Evolutionary conservation across 2,329 filamentous ascomycete genomes (phyloP).

Genomic region (Hirsutella thompsonii): DNA sequence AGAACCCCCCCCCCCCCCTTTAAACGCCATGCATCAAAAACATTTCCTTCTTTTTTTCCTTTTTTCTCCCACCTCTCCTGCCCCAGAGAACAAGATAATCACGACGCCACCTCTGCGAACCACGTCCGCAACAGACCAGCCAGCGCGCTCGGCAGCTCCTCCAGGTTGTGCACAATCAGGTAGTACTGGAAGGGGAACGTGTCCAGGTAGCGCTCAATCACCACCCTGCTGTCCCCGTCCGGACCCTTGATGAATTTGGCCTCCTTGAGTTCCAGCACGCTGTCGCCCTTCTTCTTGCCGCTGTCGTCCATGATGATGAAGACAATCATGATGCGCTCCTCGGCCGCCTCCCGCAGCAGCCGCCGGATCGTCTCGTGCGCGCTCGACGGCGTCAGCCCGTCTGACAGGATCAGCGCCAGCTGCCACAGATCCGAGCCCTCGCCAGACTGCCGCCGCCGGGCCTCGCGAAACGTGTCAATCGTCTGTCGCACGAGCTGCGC

Average conservation of each 20-base stretch:
- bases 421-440: slow-evolving; percentile 74
- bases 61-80: no score
- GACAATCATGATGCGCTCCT: slow-evolving; percentile 94
- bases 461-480: slow-evolving; percentile 70
- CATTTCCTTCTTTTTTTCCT: no score
- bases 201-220: slow-evolving; percentile 85
- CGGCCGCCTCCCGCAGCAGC: slow-evolving; percentile 74
- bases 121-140: slow-evolving; percentile 84
- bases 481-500: slow-evolving; percentile 62
- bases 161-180: slow-evolving; percentile 81
- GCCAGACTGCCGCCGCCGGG: slow-evolving; percentile 50
- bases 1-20: no score
- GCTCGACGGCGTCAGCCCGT: slow-evolving; percentile 73
- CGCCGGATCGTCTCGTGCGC: slow-evolving; percentile 74
- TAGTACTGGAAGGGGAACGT: slow-evolving; percentile 97
- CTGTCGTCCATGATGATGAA: slow-evolving; percentile 86
- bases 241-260: slow-evolving; percentile 63
- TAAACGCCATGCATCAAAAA: no score
- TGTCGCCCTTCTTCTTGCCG: slow-evolving; percentile 35
- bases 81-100: neutral
- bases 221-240: slow-evolving; percentile 51
- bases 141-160: slow-evolving; percentile 79
- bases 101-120: slow-evolving; percentile 63
- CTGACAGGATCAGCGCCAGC: slow-evolving; percentile 80
- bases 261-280: slow-evolving; percentile 79